Evolutionary conservation across 805 yeast species (phyloP).

Genomic region (Ogataea henricii): DNA sequence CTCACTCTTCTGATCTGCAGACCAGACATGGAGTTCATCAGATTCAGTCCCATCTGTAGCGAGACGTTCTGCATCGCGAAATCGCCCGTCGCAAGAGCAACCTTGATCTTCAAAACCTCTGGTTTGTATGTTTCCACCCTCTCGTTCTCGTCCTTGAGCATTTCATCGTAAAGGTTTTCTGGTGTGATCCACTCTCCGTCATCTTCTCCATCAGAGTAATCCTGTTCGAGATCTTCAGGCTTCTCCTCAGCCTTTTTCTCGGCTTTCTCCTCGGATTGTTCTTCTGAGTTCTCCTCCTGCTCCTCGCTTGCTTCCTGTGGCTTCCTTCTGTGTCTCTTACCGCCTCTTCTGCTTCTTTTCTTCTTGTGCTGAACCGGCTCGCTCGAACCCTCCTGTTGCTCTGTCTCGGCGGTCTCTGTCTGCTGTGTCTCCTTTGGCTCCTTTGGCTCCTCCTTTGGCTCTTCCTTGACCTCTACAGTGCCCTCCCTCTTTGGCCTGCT

Average conservation of each 20-base stretch:
- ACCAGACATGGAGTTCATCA: constrained; percentile 85
- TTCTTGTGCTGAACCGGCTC: constrained; percentile 29
- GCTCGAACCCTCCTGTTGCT: constrained; percentile 7
- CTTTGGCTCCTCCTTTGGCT: constrained; percentile 12
- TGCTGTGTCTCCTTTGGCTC: constrained; percentile 9
- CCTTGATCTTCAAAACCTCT: constrained; percentile 49
- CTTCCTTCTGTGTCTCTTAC: constrained; percentile 63
- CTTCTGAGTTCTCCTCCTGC: constrained; percentile 5
- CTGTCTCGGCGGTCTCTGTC: constrained; percentile 13
- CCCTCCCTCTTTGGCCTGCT: constrained; percentile 24
- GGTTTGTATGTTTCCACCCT: constrained; percentile 45
- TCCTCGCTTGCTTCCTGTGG: constrained; percentile 3
- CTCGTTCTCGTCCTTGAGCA: constrained; percentile 70
- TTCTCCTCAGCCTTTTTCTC: constrained; percentile 2
- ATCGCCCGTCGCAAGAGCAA: constrained; percentile 92
- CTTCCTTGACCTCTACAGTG: not conserved
- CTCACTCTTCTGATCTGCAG: constrained; percentile 80
- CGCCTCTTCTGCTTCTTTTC: constrained; percentile 61
- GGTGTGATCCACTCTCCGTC: constrained; percentile 92
- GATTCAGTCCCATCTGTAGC: constrained; percentile 82
- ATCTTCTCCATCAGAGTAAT: constrained; percentile 72
- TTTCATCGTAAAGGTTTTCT: constrained; percentile 72
- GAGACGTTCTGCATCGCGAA: constrained; percentile 97
- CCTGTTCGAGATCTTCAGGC: constrained; percentile 35
- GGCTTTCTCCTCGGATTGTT: constrained; percentile 4